Conservation (phyloP, 2,329 filamentous ascomycete genomes). For the Macrophomina pseudophaseolina region DNA sequence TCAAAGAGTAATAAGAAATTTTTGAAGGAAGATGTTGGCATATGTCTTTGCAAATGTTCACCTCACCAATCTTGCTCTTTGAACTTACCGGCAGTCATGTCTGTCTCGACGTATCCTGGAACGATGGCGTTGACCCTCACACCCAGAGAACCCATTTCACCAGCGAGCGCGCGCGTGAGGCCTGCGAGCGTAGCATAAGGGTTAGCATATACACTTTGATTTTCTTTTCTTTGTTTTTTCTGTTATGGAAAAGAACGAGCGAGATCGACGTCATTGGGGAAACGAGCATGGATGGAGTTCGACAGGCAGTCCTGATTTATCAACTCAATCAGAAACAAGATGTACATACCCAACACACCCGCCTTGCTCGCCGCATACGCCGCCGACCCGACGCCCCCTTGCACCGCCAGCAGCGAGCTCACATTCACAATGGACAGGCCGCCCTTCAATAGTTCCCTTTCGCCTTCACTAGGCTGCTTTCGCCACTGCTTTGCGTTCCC, state of each 20-base stretch:
- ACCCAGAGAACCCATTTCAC: conserved; percentile 63
- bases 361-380: conserved; percentile 83
- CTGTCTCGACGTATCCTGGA: conserved; percentile 81
- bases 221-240: too few species aligned
- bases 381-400: conserved; percentile 71
- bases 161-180: conserved; percentile 70
- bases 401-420: conserved; percentile 73
- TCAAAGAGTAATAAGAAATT: not conserved
- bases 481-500: not conserved
- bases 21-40: not conserved
- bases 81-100: conserved; percentile 73
- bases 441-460: not conserved
- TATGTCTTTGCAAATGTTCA: not conserved
- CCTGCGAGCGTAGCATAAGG: conserved; percentile 48
- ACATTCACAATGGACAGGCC: conserved; percentile 74
- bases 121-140: conserved; percentile 81
- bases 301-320: too few species aligned
- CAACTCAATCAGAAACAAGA: conserved; percentile 29
- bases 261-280: too few species aligned
- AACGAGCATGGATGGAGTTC: too few species aligned
- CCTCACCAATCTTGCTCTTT: not conserved
- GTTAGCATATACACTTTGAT: not conserved
- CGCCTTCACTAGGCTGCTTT: not conserved
- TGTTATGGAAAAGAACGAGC: too few species aligned
- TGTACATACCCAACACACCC: conserved; percentile 67